phyloP scores from a whole-genome alignment of 1,284 basidiomycete genomes.

The Puccinia polysora region DNA sequence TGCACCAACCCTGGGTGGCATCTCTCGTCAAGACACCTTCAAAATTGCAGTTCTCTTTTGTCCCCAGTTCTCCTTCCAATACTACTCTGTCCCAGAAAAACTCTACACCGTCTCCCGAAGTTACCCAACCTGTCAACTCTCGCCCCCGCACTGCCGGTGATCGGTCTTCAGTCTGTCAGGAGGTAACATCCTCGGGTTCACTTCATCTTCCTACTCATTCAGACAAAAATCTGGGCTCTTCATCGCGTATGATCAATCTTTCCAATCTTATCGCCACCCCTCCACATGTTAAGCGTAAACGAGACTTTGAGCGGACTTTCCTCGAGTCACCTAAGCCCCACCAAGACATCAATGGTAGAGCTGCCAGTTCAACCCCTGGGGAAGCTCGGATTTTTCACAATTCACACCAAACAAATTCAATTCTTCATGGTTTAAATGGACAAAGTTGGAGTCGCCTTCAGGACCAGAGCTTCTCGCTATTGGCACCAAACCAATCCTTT shows the following conservation, averaged over 20 bases:
- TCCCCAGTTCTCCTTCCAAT: constrained; percentile 26
- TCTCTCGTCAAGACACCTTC: constrained; percentile 33
- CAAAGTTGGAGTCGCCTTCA: constrained; percentile 17
- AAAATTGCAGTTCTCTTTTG: constrained; percentile 18
- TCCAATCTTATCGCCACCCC: neutral
- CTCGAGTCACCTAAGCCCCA: constrained; percentile 6
- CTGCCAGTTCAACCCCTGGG: neutral
- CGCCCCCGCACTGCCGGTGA: neutral
- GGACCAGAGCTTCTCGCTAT: constrained; percentile 7
- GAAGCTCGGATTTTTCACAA: constrained; percentile 21
- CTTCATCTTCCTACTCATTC: too few relatives aligned
- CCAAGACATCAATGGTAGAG: neutral
- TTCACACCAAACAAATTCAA: constrained; percentile 3
- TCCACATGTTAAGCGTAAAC: neutral
- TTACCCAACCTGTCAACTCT: neutral
- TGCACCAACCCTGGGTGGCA: constrained; percentile 6
- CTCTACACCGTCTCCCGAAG: neutral
- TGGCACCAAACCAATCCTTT: constrained; percentile 12
- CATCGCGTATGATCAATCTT: neutral
- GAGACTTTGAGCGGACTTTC: constrained; percentile 16
- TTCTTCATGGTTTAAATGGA: constrained; percentile 13
- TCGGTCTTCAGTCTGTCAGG: neutral
- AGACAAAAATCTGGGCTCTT: too few relatives aligned
- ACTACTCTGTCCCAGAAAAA: constrained; percentile 16
- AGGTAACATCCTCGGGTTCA: neutral